Percentiles rank a stretch among this genome's conserved stretches.
Conservation (phyloP, 768 basidiomycete species). For the Tremella mesenterica region DNA sequence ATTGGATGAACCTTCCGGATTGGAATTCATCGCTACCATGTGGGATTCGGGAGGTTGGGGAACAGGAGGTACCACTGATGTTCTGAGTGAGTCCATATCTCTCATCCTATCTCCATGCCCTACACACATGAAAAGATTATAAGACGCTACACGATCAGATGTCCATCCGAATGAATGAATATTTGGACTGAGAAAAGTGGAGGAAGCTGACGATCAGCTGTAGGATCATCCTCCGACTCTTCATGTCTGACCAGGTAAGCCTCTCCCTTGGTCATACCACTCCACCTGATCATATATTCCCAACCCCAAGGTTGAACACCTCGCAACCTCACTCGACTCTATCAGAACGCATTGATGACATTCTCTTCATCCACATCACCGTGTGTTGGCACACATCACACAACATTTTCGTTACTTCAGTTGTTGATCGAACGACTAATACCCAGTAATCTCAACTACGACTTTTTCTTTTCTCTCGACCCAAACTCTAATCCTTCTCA, state of each 20-base stretch:
- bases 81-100: conserved; percentile 28
- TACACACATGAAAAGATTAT: background rate
- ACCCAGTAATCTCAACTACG: conserved; percentile 25
- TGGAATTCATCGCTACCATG: conserved; percentile 39
- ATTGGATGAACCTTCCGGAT: conserved; percentile 33
- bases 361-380: no score
- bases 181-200: background rate
- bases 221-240: conserved; percentile 26
- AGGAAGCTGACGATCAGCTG: conserved; percentile 21
- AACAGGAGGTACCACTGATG: conserved; percentile 32
- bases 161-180: background rate
- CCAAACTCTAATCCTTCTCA: conserved; percentile 29
- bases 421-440: background rate
- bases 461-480: conserved; percentile 38
- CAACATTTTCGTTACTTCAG: no score
- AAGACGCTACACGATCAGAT: background rate
- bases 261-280: background rate
- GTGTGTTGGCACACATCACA: no score
- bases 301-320: no score
- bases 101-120: background rate
- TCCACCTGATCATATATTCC: background rate
- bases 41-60: conserved; percentile 33
- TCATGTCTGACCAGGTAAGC: conserved; percentile 31
- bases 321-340: no score
- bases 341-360: no score